Evolutionary conservation across 2,329 filamentous ascomycete genomes (phyloP).

Genomic region (Penicillium frequentans): DNA sequence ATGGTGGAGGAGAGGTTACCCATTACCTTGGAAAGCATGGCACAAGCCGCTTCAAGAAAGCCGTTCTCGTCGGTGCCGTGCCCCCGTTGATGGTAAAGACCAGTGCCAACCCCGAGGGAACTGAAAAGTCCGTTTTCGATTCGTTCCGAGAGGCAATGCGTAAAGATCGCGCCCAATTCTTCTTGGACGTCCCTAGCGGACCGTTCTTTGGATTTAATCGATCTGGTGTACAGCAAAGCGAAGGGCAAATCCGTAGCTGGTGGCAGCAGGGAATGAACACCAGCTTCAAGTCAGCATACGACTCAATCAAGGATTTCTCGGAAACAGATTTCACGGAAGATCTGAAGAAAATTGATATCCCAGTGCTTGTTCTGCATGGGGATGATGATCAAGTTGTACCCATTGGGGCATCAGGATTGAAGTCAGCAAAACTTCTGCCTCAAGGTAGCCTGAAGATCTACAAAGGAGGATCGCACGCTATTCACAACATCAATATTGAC

Average conservation of each 20-base stretch:
- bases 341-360: constrained; percentile 41
- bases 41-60: constrained; percentile 39
- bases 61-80: constrained; percentile 40
- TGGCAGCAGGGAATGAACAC: constrained; percentile 42
- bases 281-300: constrained; percentile 41
- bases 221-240: constrained; percentile 27
- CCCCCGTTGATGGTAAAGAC: constrained; percentile 40
- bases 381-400: constrained; percentile 46
- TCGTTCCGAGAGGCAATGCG: constrained; percentile 38
- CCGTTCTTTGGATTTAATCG: constrained; percentile 40
- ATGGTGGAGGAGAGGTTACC: constrained; percentile 45
- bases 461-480: constrained; percentile 39
- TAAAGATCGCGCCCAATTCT: constrained; percentile 37
- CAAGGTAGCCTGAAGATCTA: constrained; percentile 44
- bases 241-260: constrained; percentile 43
- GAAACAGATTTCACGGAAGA: constrained; percentile 46
- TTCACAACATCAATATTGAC: constrained; percentile 39
- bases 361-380: constrained; percentile 42
- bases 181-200: constrained; percentile 36
- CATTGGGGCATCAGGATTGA: constrained; percentile 30
- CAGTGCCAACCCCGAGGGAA: constrained; percentile 34
- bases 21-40: constrained; percentile 38
- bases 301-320: constrained; percentile 42
- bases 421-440: constrained; percentile 36
- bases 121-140: constrained; percentile 40